Evolutionary conservation across 1,284 basidiomycete genomes (phyloP), one percentile per base, ranked within the genome.

Genomic region (Cutaneotrichosporon arboriforme): DNA sequence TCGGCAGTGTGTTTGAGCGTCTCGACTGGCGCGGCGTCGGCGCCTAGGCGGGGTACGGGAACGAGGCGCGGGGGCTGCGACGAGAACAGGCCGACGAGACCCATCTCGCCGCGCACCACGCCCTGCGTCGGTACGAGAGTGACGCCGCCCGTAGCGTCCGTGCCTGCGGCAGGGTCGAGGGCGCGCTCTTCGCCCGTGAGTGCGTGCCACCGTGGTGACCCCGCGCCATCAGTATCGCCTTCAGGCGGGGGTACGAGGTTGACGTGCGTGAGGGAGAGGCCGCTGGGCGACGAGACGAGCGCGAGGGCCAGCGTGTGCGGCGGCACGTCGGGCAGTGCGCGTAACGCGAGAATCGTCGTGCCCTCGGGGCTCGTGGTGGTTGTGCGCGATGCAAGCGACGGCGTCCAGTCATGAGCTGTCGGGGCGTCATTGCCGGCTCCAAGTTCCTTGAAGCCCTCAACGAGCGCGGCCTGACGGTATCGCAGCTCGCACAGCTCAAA

Each of bases 101-200:
- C 69, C 44, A 63, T 44, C 23, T 64, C 61, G 12, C 69, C 69
- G 14, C 67, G 51, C 37, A 46, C 44, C 13, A 59, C 61, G 22
- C 64, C 60, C 43, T 66, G 67, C 39, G 58, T 60, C 7, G 59
- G 52, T 0, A 54, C 37, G 22, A 60, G 51, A 4, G 40, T 34
- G 0, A 54, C 44, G 33, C 44, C 53, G 26, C 48, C 47, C 2
- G 42, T 38, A 15, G 47, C 23, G 20, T n/a, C 23, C 13, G 14
- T 31, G 3, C 44, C 57, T 8, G 54, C 18, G 8, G 46, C 39
- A 12, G 53, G 41, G 42, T 51, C 49, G 3, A 59, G 41, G 2
- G 34, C 15, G 9, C 39, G 21, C 43, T 55, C 45, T 34, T 59
- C 57, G 41, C 57, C 57, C 0, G 52, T 52, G 12, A 55, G 41